phyloP scores from a whole-genome alignment of 73 alveolate species.

The Tetrahymena thermophila region DNA sequence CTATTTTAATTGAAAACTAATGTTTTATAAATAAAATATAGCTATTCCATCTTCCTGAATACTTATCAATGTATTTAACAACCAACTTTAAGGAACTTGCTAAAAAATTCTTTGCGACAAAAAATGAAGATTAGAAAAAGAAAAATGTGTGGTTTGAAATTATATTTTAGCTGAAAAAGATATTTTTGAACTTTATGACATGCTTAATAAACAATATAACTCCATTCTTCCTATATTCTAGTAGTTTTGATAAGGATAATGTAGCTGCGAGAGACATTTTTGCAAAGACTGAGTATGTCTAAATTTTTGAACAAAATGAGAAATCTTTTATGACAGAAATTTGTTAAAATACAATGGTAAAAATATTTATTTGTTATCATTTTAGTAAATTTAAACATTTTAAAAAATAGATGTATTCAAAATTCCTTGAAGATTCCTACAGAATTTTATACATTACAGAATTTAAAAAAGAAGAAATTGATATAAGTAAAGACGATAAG shows the following conservation, averaged over 20 bases:
- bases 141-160: background rate
- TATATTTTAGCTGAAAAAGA: background rate
- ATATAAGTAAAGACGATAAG: background rate
- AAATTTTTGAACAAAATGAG: background rate
- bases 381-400: background rate
- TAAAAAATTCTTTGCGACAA: background rate
- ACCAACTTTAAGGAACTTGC: background rate
- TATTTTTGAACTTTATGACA: background rate
- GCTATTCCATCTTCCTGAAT: background rate
- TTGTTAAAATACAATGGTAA: background rate
- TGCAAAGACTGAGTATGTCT: background rate
- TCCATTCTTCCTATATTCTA: background rate
- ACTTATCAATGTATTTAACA: background rate
- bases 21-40: background rate
- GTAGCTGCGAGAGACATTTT: background rate
- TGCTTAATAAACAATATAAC: background rate
- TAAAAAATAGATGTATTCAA: background rate
- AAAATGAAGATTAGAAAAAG: background rate
- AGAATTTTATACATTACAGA: background rate
- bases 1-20: background rate
- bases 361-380: background rate
- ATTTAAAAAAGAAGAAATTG: background rate
- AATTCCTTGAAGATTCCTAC: background rate
- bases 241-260: background rate
- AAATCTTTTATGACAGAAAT: background rate